Conservation (phyloP, 2,329 filamentous ascomycete species). For the Tolypocladium sp. region DNA sequence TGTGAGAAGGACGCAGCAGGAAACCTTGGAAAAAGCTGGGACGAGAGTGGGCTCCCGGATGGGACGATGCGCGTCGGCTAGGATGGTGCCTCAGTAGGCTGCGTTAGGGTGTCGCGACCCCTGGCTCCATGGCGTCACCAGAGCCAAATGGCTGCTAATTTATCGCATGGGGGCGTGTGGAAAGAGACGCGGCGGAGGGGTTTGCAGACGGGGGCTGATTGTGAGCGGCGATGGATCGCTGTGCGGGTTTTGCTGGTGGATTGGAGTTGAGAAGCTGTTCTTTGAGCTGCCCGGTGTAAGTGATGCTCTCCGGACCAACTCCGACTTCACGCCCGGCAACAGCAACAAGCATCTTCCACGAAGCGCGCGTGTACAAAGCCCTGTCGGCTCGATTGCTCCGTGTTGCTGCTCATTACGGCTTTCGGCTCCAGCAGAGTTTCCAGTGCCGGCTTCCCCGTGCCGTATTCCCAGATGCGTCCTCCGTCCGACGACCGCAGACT, state of each 20-base stretch:
- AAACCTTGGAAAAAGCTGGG: background rate
- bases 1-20: too few relatives aligned
- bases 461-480: background rate
- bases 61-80: background rate
- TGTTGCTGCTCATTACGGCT: background rate
- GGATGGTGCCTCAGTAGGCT: background rate
- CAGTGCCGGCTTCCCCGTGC: background rate
- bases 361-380: background rate
- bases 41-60: background rate
- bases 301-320: background rate
- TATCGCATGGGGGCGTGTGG: background rate
- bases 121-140: conserved; percentile 14
- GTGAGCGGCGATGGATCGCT: too few relatives aligned
- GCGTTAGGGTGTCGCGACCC: conserved; percentile 4
- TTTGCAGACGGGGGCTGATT: too few relatives aligned
- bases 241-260: too few relatives aligned
- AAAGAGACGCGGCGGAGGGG: too few relatives aligned
- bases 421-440: background rate
- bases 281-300: background rate
- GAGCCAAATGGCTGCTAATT: background rate
- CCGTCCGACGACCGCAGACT: background rate
- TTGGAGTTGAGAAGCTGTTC: background rate
- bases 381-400: background rate
- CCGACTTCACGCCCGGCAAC: background rate
- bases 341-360: background rate